Evolutionary conservation across 306 rosid genomes (phyloP), one percentile per base, ranked within the genome.

Genomic region (Acmispon strigosus): DNA sequence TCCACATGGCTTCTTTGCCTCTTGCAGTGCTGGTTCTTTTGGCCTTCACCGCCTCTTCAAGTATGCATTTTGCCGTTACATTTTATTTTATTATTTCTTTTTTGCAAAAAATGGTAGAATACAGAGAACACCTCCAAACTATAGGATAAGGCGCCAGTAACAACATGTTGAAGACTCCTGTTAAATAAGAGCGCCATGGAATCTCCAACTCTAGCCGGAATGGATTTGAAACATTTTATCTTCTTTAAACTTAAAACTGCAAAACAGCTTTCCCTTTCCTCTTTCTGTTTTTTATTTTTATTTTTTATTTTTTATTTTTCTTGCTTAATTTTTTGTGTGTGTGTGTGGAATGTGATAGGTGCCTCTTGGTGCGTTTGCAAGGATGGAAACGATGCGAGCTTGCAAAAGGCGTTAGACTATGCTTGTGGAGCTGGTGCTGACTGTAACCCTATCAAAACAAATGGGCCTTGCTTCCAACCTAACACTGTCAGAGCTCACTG

Each of bases 401-500:
- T 86, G 2, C 95, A 88, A 57, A 88, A 80, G 75, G 61, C 91
- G 2, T 10, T 88, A 65, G 95, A 86, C 70, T 86, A 78, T 59
- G 95, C 95, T 2, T 88, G 95, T 78, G 95, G 95, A 78, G 86
- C 89, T 41, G 95, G 95, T 10, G 95, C 87, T 61, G 95, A 88
- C 62, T 88, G 95, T 45, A 69, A 47, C 81, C 75, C 90, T 78
- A 82, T 51, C 69, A 69, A 70, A 66, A 19, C 7, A 32, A 32
- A 7, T 2, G 90, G 80, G 0, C 66, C 20, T 11, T 88, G 95
- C 80, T 88, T 45, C 66, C 52, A 78, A 20, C 95, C 95, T 3
- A 78, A 86, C 79, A 70, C 67, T 13, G 79, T 88, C 3, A 86
- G 66, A 84, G 73, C 84, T 70, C 95, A 88, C 65, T 88, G 95